Base-by-base conservation (phyloP, 805 yeast genomes). In the Zygosaccharomyces gambellarensis region DNA sequence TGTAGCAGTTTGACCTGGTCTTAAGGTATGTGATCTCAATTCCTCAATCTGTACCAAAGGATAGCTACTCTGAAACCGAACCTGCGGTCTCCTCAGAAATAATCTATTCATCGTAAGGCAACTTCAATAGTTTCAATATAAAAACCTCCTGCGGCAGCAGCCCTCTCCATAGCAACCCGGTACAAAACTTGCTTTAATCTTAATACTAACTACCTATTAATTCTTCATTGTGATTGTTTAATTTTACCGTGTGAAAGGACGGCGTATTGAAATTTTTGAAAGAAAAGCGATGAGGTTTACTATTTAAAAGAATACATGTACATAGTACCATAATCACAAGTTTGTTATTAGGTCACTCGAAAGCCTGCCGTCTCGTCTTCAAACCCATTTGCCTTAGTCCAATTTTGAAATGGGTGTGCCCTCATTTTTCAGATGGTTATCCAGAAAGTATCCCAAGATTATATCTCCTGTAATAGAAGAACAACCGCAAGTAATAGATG, bases 371-470 rank as follows among this genome's bases (percentile, higher is more conserved):
- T 5, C 28, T 8, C 6, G 28, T 25, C 17, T 17, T 25, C 2
- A 8, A 25, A 25, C 28, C 28, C 28, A 8, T 25, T 25, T 25
- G 6, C 9, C 9, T 5, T 25, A 25, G 9, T 6, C 28, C 9
- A 8, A 6, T 25, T 10, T 12, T 22, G 29, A 11, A n/a, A 86
- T 87, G 94, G 96, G 99, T 75, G 99, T 94, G 56, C 99, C 99
- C 55, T 97, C 99, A 21, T 83, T 94, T 62, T 94, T 90, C 71
- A 79, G 99, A 72, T 94, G 99, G 98, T 75, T 94, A 43, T 89
- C 98, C 1, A 71, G 81, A 54, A 89, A 90, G 66, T 94, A 90
- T 62, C 98, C 99, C 10, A 90, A 92, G 71, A 92, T 88, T 66
- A 88, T 94, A 46, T 80, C 95, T 0, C 95, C 96, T 0, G 97